Evolutionary conservation across 2,329 filamentous ascomycete genomes (phyloP), one percentile per base, ranked within the genome.

Genomic region (Xylaria sp.): DNA sequence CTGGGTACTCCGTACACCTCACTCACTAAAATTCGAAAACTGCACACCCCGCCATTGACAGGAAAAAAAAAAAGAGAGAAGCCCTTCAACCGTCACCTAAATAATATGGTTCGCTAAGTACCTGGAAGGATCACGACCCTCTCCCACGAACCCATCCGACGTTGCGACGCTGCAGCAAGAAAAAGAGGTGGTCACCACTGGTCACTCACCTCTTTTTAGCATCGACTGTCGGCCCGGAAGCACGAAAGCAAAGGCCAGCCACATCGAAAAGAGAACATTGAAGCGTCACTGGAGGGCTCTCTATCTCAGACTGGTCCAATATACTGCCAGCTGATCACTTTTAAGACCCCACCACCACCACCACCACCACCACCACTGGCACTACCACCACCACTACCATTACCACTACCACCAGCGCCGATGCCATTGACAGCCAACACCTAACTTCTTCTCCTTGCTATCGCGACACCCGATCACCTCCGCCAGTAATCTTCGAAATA

Each of bases 11-110:
- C 11, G 3, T 34, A 48, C 17, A 47, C 24, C 17, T 38, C 26
- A 16, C 29, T 26, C 18, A 40, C 13, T n/a, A 46, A 38, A 29
- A n/a, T 13, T n/a, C 41, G 43, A 48, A 44, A 51, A 44, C 40
- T 44, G 39, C 42, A 51, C 46, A 60, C 57, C 57, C 57, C 57
- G 55, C 57, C 57, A 60, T 57, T 55, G 38, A 50, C 48, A 42
- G 44, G 52, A 52, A 55, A 56, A 50, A 39, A 45, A 48, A 50
- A 39, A 45, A 45, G 44, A 50, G 43, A 40, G 38, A 59, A 59
- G 21, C 53, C 56, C 53, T 59, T 59, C 42, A 43, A 48, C 29
- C 29, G 29, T 34, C 29, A 34, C 29, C 3, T 34, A 34, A 4
- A 34, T 34, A 7, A 34, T 51, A 59, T 51, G 57, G 56, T 50